Evolutionary conservation across 2,329 filamentous ascomycete genomes (phyloP).

Genomic region (Nakataea oryzae): DNA sequence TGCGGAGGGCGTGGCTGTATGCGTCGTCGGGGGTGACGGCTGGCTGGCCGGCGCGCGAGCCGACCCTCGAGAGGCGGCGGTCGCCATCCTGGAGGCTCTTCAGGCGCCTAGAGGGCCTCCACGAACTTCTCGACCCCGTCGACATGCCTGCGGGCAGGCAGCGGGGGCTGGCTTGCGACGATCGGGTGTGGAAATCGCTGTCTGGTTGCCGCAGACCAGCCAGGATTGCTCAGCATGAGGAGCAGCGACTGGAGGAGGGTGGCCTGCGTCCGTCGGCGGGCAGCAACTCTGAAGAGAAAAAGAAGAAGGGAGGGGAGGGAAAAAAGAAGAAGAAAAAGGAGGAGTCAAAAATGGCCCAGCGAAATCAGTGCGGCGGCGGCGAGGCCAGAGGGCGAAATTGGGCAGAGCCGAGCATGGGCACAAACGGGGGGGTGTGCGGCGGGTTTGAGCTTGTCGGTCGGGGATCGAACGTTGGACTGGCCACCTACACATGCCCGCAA

Average conservation of each 20-base stretch:
- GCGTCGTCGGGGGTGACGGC: constrained; percentile 64
- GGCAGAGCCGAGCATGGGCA: not conserved
- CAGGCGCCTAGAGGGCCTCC: constrained; percentile 32
- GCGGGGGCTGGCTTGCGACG: not conserved
- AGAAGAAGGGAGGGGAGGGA: too few relatives aligned
- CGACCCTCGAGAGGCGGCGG: constrained; percentile 27
- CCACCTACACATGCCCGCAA: not conserved
- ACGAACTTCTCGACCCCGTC: constrained; percentile 36
- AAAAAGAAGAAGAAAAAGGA: too few relatives aligned
- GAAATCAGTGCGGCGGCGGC: not conserved
- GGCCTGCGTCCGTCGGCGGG: not conserved
- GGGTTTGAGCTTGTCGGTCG: not conserved
- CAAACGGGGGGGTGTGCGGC: not conserved
- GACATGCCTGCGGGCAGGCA: constrained; percentile 29
- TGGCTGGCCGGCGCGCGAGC: constrained; percentile 34
- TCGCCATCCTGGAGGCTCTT: constrained; percentile 30
- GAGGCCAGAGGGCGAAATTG: not conserved
- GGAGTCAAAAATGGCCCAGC: too few relatives aligned
- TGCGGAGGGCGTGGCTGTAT: constrained; percentile 81
- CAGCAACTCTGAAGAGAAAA: too few relatives aligned
- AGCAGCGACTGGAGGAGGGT: not conserved
- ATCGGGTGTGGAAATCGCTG: not conserved
- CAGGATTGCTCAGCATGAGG: not conserved
- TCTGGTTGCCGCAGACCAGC: not conserved
- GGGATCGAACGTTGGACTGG: not conserved